phyloP scores from a whole-genome alignment of 2,329 filamentous ascomycete species.

The Drechslerella stenobrocha region DNA sequence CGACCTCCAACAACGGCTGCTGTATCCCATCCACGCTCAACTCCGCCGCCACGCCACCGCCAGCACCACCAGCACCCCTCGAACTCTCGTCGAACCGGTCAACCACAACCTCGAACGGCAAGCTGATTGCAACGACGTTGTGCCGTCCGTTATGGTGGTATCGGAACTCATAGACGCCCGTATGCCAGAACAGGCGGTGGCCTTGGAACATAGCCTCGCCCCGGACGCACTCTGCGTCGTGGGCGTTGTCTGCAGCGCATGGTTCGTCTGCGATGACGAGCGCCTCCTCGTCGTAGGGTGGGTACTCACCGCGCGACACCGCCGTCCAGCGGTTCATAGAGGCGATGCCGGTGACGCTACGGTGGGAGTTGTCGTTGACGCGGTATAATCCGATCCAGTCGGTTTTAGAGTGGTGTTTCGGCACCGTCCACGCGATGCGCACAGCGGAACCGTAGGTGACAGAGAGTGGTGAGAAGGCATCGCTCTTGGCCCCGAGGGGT shows the following conservation, averaged over 20 bases:
- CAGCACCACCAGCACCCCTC: conserved; percentile 67
- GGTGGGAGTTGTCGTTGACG: conserved; percentile 87
- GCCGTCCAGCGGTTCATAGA: conserved; percentile 89
- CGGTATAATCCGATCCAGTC: conserved; percentile 98
- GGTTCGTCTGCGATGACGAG: conserved; percentile 71
- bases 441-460: conserved; percentile 91
- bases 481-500: conserved; percentile 50
- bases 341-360: conserved; percentile 79
- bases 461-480: conserved; percentile 69
- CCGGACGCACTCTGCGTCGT: conserved; percentile 63
- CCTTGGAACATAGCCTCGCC: conserved; percentile 87
- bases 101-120: conserved; percentile 89
- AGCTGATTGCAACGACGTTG: conserved; percentile 88
- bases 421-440: conserved; percentile 85
- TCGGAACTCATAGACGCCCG: conserved; percentile 93
- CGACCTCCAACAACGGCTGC: conserved; percentile 73
- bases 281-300: conserved; percentile 75
- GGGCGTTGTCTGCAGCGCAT: conserved; percentile 57
- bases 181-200: conserved; percentile 96
- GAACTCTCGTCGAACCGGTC: conserved; percentile 69
- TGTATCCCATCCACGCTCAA: conserved; percentile 62
- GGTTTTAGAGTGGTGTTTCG: conserved; percentile 79
- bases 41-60: conserved; percentile 23
- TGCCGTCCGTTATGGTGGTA: conserved; percentile 94
- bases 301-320: conserved; percentile 74